Evolutionary conservation across 371 early-diverging fungal species (phyloP).

Genomic region (Mucor indicus): DNA sequence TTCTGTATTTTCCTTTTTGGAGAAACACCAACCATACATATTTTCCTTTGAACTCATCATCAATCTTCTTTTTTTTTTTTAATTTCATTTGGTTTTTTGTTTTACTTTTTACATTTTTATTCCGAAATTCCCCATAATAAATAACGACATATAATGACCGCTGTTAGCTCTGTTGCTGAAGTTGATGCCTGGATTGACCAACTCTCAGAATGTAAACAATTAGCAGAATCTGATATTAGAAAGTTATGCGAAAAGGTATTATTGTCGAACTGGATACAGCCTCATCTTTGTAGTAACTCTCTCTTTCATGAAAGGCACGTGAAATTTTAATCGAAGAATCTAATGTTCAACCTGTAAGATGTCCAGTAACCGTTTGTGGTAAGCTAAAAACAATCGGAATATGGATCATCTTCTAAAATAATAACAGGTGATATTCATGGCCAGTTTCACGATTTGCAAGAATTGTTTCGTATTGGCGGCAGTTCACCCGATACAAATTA

Average conservation of each 20-base stretch:
- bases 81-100: not conserved
- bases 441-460: slow-evolving; percentile 98
- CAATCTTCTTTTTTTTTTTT: no score
- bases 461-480: slow-evolving; percentile 98
- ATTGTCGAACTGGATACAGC: not conserved
- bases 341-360: slow-evolving; percentile 92
- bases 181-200: slow-evolving; percentile 89
- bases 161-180: slow-evolving; percentile 46
- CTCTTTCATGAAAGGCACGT: slow-evolving; percentile 79
- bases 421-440: slow-evolving; percentile 92
- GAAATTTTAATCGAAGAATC: slow-evolving; percentile 92
- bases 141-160: slow-evolving; percentile 28
- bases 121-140: not conserved
- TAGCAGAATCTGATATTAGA: slow-evolving; percentile 92
- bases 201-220: slow-evolving; percentile 86
- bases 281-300: not conserved
- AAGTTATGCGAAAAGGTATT: slow-evolving; percentile 91
- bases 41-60: not conserved
- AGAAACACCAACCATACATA: not conserved
- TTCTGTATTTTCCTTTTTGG: not conserved
- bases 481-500: slow-evolving; percentile 97
- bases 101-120: not conserved
- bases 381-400: not conserved
- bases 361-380: slow-evolving; percentile 98
- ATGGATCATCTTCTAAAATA: no score